Percentiles rank a stretch among this genome's conserved stretches.
These are phyloP conservation scores for Rhododendron griersonianum DNA, from an alignment of 148 eudicot species.

Conservation along the genomic window DNA sequence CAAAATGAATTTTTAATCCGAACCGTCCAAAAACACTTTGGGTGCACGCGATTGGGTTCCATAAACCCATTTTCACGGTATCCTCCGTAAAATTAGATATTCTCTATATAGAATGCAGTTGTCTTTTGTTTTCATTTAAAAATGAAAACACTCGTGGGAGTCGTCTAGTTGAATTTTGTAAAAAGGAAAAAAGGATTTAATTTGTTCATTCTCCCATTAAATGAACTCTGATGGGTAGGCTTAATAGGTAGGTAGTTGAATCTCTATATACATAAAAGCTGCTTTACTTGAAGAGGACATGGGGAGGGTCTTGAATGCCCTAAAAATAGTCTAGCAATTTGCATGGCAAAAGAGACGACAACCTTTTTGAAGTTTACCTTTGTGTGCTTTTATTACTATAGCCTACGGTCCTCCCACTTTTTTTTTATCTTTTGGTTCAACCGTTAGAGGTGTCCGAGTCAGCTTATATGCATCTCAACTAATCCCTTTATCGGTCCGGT, in stretches of 20 bases:
- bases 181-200: neutral
- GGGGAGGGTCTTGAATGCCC: neutral
- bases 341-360: neutral
- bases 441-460: too few species aligned
- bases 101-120: too few species aligned
- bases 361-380: neutral
- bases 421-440: too few species aligned
- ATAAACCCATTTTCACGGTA: too few species aligned
- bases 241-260: neutral
- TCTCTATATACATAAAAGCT: neutral
- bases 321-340: neutral
- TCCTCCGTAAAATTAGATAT: too few species aligned
- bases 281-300: neutral
- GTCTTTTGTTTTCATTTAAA: too few species aligned
- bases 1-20: too few species aligned
- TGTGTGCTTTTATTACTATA: neutral
- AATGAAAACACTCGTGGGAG: too few species aligned
- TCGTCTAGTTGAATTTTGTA: neutral
- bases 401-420: neutral
- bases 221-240: neutral
- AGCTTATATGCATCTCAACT: rapidly evolving
- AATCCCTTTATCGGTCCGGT: too few species aligned
- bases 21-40: too few species aligned
- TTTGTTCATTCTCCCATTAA: neutral
- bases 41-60: too few species aligned